Conservation (phyloP, 2,329 filamentous ascomycete species). For the Parascedosporium putredinis region DNA sequence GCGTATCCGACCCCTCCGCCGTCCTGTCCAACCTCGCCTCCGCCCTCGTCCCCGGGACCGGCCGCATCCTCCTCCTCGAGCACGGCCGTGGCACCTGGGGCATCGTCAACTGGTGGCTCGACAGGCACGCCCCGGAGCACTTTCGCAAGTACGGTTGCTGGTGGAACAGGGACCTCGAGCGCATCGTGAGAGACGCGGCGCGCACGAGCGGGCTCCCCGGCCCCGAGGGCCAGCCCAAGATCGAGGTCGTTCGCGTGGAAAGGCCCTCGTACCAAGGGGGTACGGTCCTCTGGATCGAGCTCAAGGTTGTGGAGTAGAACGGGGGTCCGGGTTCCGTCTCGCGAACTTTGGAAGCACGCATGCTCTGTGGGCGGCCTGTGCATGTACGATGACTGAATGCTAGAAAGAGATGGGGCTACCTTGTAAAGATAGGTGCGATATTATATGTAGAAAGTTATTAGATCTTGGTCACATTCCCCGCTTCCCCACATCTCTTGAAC, state of each 20-base stretch:
- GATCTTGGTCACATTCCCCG: too few species aligned
- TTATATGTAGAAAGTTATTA: too few species aligned
- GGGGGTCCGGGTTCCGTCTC: too few species aligned
- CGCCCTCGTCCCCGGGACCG: conserved; percentile 40
- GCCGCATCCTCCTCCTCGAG: conserved; percentile 51
- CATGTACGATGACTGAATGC: too few species aligned
- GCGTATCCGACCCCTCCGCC: conserved; percentile 43
- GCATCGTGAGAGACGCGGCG: conserved; percentile 40
- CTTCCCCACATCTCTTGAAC: too few species aligned
- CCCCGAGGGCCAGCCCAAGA: conserved; percentile 8
- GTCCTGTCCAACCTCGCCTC: conserved; percentile 44
- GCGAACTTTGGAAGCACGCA: too few species aligned
- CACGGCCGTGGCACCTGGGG: conserved; percentile 48
- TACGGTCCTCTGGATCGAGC: conserved; percentile 48
- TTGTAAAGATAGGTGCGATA: too few species aligned
- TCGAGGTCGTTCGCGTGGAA: conserved; percentile 45
- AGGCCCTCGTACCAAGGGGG: conserved; percentile 44
- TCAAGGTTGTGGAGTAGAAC: conserved; percentile 26
- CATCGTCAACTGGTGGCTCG: conserved; percentile 44
- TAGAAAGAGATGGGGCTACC: too few species aligned
- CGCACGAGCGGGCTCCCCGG: conserved; percentile 25
- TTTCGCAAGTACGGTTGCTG: conserved; percentile 54
- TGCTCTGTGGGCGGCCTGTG: too few species aligned
- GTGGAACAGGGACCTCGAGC: conserved; percentile 56
- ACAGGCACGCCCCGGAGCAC: conserved; percentile 43